These are phyloP conservation scores for Leptographium wingfieldii DNA, from an alignment of 2,329 filamentous ascomycete genomes.

Conservation along the genomic window DNA sequence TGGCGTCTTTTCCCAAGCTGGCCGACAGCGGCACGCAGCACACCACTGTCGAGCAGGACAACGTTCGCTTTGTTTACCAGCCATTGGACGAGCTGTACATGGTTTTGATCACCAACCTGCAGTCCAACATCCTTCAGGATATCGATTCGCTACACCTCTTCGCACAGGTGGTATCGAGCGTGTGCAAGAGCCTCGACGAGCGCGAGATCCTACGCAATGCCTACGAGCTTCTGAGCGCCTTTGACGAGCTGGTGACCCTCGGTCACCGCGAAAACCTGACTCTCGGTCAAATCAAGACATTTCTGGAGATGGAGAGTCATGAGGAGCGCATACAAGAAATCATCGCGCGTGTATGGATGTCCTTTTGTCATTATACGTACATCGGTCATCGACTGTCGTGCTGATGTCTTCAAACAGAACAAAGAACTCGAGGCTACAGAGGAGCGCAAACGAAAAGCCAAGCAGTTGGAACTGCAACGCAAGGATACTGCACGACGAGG, in stretches of 20 bases:
- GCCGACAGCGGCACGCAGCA: slow-evolving; percentile 94
- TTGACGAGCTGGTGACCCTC: slow-evolving; percentile 91
- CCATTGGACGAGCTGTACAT: slow-evolving; percentile 99
- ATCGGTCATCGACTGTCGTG: not conserved
- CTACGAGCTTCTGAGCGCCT: slow-evolving; percentile 90
- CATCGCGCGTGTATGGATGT: slow-evolving; percentile 62
- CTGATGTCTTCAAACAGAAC: slow-evolving; percentile 44
- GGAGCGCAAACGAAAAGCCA: slow-evolving; percentile 96
- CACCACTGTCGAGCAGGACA: slow-evolving; percentile 97
- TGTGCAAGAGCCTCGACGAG: slow-evolving; percentile 93
- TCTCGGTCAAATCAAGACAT: slow-evolving; percentile 95
- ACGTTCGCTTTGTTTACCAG: slow-evolving; percentile 98
- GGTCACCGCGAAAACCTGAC: slow-evolving; percentile 95
- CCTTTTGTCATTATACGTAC: not conserved
- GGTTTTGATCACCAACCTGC: slow-evolving; percentile 97
- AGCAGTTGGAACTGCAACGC: slow-evolving; percentile 96
- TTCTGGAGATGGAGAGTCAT: slow-evolving; percentile 98
- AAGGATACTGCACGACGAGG: slow-evolving; percentile 78
- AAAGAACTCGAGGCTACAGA: slow-evolving; percentile 97
- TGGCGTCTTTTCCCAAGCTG: slow-evolving; percentile 95
- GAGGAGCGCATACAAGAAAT: slow-evolving; percentile 99
- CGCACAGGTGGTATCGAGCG: slow-evolving; percentile 90
- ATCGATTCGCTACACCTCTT: slow-evolving; percentile 98
- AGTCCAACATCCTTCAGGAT: slow-evolving; percentile 98
- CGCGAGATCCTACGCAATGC: slow-evolving; percentile 89